phyloP scores from a whole-genome alignment of 139 green algal genomes.

The Limnomonas spitsbergensis region DNA sequence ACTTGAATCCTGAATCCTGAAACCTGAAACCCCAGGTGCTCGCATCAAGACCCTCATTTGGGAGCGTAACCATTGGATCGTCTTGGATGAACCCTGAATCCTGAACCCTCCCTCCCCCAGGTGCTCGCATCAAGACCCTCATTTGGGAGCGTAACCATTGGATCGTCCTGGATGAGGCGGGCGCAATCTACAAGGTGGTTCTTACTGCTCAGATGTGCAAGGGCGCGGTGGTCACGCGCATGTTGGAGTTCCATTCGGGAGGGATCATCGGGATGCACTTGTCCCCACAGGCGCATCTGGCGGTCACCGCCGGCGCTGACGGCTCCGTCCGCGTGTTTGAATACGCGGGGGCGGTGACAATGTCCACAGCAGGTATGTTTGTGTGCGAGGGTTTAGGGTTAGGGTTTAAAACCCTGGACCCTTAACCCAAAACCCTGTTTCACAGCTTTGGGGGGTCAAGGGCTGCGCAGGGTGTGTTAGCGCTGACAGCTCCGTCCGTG shows the following conservation, averaged over 20 bases:
- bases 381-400: no score
- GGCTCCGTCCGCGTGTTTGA: constrained; percentile 55
- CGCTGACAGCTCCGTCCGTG: constrained; percentile 50
- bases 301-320: constrained; percentile 51
- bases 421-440: no score
- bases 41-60: constrained; percentile 43
- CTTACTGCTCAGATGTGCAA: constrained; percentile 21
- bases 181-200: constrained; percentile 42
- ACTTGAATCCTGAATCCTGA: no score
- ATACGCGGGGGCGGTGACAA: constrained; percentile 29
- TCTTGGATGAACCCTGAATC: no score
- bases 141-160: constrained; percentile 49
- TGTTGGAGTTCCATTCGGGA: constrained; percentile 51
- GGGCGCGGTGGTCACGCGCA: constrained; percentile 18
- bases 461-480: no score
- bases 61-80: constrained; percentile 54
- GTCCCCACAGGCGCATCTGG: constrained; percentile 39
- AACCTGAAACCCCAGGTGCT: constrained; percentile 21
- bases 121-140: constrained; percentile 38
- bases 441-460: no score
- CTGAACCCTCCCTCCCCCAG: constrained; percentile 19
- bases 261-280: constrained; percentile 45
- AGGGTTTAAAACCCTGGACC: no score
- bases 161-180: constrained; percentile 54
- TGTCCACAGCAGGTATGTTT: no score